Evolutionary conservation across 2,329 filamentous ascomycete species (phyloP).

Genomic region (Polychaeton citri): DNA sequence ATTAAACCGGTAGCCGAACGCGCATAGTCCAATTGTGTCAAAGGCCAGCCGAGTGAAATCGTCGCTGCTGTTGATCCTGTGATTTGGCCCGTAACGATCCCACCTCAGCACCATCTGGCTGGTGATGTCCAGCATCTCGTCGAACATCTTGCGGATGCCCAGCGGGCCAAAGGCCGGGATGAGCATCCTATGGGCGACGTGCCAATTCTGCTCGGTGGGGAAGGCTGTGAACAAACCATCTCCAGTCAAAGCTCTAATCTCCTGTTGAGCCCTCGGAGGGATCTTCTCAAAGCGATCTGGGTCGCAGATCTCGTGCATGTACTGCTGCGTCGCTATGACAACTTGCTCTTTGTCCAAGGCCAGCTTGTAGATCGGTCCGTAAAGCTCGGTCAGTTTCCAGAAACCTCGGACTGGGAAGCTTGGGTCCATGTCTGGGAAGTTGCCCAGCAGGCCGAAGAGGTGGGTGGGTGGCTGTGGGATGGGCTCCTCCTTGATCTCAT

Average conservation of each 20-base stretch:
- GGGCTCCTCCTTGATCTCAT: neutral
- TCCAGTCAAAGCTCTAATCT: slow-evolving; percentile 47
- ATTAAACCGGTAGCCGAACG: neutral
- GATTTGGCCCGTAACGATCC: slow-evolving; percentile 44
- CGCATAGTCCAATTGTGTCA: slow-evolving; percentile 45
- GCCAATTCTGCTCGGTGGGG: slow-evolving; percentile 23
- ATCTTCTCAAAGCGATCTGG: slow-evolving; percentile 43
- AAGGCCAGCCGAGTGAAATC: slow-evolving; percentile 60
- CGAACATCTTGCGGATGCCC: slow-evolving; percentile 54
- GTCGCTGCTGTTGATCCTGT: slow-evolving; percentile 46
- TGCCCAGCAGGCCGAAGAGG: slow-evolving; percentile 35
- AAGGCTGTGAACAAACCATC: slow-evolving; percentile 55
- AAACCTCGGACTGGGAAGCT: slow-evolving; percentile 43
- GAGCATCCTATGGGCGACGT: slow-evolving; percentile 38
- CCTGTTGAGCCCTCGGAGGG: slow-evolving; percentile 34
- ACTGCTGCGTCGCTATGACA: slow-evolving; percentile 10
- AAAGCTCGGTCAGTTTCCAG: neutral
- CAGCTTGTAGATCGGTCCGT: slow-evolving; percentile 11
- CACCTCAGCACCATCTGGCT: slow-evolving; percentile 54
- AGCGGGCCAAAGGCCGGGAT: slow-evolving; percentile 59
- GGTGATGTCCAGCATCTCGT: slow-evolving; percentile 55
- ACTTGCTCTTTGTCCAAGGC: slow-evolving; percentile 7
- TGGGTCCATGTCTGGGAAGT: slow-evolving; percentile 48
- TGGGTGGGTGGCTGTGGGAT: neutral
- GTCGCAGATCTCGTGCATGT: slow-evolving; percentile 27